Evolutionary conservation across 2,329 filamentous ascomycete species (phyloP).

Genomic region (Penicillium frequentans): DNA sequence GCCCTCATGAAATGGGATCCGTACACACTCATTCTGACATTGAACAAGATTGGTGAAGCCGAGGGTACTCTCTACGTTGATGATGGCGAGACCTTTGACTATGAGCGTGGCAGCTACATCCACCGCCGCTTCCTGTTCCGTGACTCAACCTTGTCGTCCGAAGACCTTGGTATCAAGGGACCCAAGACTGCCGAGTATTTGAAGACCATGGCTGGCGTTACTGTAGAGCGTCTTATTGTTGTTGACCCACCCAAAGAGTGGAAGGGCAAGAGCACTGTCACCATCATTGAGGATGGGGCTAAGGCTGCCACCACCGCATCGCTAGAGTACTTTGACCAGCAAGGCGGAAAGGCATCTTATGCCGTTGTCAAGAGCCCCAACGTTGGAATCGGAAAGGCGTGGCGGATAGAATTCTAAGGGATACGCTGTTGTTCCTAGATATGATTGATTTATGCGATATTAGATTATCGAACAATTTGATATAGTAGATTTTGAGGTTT

Average conservation of each 20-base stretch:
- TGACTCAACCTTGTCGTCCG: slow-evolving; percentile 63
- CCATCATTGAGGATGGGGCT: slow-evolving; percentile 48
- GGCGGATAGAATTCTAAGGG: slow-evolving; percentile 59
- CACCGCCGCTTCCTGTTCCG: slow-evolving; percentile 74
- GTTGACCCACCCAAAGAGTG: slow-evolving; percentile 75
- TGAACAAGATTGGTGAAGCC: slow-evolving; percentile 69
- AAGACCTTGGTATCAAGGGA: slow-evolving; percentile 63
- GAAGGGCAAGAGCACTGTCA: slow-evolving; percentile 62
- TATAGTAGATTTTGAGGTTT: background rate
- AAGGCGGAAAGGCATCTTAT: slow-evolving; percentile 59
- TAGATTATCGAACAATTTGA: background rate
- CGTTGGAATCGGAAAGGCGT: slow-evolving; percentile 62
- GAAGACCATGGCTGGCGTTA: slow-evolving; percentile 74
- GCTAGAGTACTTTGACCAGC: slow-evolving; percentile 56
- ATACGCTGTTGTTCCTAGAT: background rate
- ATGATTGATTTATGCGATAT: background rate
- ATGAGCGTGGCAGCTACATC: slow-evolving; percentile 81
- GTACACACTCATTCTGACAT: slow-evolving; percentile 81
- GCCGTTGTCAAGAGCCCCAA: slow-evolving; percentile 64
- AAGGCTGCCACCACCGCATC: slow-evolving; percentile 51
- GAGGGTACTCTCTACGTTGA: slow-evolving; percentile 85
- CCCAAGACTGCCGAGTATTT: slow-evolving; percentile 71
- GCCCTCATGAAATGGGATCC: slow-evolving; percentile 92
- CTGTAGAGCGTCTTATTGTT: slow-evolving; percentile 80
- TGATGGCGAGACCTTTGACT: slow-evolving; percentile 91